Evolutionary conservation across 257 asterid species (phyloP).

Genomic region (Cruciata laevipes): DNA sequence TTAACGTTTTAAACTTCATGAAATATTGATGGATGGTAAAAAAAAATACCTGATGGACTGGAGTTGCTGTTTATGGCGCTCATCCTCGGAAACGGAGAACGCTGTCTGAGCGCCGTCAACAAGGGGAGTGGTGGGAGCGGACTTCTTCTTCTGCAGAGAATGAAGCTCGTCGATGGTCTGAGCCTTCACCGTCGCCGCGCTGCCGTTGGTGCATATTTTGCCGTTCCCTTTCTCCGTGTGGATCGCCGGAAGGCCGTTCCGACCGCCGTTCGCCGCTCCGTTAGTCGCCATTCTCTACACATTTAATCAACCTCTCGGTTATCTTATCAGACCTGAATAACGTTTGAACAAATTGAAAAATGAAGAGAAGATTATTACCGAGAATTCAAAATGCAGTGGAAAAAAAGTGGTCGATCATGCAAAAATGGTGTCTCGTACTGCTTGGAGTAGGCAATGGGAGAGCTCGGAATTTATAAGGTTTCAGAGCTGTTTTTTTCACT

Average conservation of each 20-base stretch:
- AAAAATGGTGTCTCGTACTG: not conserved
- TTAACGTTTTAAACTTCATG: no score
- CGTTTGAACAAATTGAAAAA: not conserved
- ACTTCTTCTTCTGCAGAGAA: constrained; percentile 67
- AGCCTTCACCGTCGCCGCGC: constrained; percentile 61
- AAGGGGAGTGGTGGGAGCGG: constrained; percentile 67
- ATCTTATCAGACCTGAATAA: no score
- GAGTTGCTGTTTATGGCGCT: constrained; percentile 64
- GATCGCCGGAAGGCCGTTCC: constrained; percentile 51
- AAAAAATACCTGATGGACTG: constrained; percentile 58
- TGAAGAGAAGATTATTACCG: not conserved
- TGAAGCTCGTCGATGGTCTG: constrained; percentile 69
- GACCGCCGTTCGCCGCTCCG: constrained; percentile 22
- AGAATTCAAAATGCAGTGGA: not conserved
- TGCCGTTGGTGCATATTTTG: constrained; percentile 64
- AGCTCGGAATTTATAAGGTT: not conserved
- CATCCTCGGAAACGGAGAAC: constrained; percentile 43
- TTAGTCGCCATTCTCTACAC: not conserved
- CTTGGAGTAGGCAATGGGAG: not conserved
- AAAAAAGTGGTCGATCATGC: not conserved
- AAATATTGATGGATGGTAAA: not conserved
- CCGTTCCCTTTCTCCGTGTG: constrained; percentile 42
- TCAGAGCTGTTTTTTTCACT: not conserved
- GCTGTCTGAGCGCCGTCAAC: constrained; percentile 35
- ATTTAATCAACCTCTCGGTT: no score